phyloP scores from a whole-genome alignment of 768 basidiomycete genomes.

The Panaeolus cyanescens region DNA sequence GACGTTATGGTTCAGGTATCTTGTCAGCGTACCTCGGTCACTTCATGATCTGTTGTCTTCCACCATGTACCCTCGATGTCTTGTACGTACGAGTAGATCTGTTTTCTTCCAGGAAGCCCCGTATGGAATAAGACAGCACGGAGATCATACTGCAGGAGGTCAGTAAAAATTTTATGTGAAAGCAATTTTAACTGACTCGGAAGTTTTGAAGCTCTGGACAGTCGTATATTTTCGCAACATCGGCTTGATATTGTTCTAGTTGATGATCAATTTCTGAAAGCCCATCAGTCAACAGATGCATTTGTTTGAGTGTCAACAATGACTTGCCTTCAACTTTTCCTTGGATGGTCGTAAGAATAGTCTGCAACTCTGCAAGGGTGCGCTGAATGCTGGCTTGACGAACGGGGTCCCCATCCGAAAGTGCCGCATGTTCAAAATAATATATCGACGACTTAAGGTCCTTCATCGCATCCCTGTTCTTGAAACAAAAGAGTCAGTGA shows the following conservation, averaged over 20 bases:
- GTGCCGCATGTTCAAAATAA: constrained; percentile 72
- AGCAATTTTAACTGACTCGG: constrained; percentile 40
- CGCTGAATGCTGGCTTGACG: constrained; percentile 45
- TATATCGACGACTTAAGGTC: constrained; percentile 62
- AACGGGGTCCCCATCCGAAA: constrained; percentile 42
- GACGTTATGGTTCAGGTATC: background rate
- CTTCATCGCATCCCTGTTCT: constrained; percentile 67
- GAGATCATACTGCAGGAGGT: constrained; percentile 65
- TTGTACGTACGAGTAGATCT: constrained; percentile 78
- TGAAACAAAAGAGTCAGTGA: constrained; percentile 3
- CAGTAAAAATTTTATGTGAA: background rate
- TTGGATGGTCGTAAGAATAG: constrained; percentile 52
- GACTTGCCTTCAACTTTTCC: constrained; percentile 54
- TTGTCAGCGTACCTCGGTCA: constrained; percentile 55
- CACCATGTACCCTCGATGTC: constrained; percentile 69
- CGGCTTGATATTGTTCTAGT: constrained; percentile 44
- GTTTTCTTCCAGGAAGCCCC: constrained; percentile 74
- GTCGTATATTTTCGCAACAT: constrained; percentile 52
- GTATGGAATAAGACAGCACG: constrained; percentile 79
- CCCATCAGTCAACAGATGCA: background rate
- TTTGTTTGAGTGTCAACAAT: background rate
- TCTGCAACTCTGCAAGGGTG: constrained; percentile 53
- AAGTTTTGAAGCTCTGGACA: constrained; percentile 65
- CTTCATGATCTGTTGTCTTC: constrained; percentile 74
- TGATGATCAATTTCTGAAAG: constrained; percentile 53